A percentile compares a stretch with the other conserved stretches of the same genome.
Evolutionary conservation across 2,329 filamentous ascomycete species (phyloP).

Genomic region (Chaetomium olivaceum): DNA sequence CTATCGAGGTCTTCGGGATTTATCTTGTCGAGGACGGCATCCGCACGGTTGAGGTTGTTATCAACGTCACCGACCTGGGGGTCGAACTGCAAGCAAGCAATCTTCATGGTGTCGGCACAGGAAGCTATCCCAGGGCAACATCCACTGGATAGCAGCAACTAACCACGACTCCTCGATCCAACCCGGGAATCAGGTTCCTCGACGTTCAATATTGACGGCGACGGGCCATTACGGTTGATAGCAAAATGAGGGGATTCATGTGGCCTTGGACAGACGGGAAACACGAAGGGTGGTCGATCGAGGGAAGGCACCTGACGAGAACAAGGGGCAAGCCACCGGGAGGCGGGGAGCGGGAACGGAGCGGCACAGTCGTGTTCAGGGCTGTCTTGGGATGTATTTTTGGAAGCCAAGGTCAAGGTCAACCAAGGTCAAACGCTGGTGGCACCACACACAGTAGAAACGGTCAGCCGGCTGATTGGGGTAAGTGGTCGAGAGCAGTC

Average conservation of each 20-base stretch:
- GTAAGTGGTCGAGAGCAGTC: neutral
- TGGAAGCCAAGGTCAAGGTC: neutral
- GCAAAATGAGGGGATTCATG: neutral
- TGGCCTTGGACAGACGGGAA: neutral
- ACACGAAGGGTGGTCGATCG: neutral
- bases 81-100: slow-evolving; percentile 69
- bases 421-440: neutral
- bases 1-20: slow-evolving; percentile 58
- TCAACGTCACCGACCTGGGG: slow-evolving; percentile 69
- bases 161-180: neutral
- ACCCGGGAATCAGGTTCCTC: neutral
- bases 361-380: slow-evolving; percentile 9
- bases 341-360: slow-evolving; percentile 10
- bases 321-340: neutral
- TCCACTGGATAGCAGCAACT: neutral
- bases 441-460: neutral
- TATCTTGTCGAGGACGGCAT: slow-evolving; percentile 59
- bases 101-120: slow-evolving; percentile 28
- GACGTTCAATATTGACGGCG: neutral
- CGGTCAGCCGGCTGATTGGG: slow-evolving; percentile 11
- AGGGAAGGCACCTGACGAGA: neutral
- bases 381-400: slow-evolving; percentile 2
- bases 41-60: slow-evolving; percentile 69
- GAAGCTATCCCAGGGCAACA: neutral
- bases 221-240: slow-evolving; percentile 6